Evolutionary conservation across 441 rosid genomes (phyloP).

Genomic region (Brassica hybrid): DNA sequence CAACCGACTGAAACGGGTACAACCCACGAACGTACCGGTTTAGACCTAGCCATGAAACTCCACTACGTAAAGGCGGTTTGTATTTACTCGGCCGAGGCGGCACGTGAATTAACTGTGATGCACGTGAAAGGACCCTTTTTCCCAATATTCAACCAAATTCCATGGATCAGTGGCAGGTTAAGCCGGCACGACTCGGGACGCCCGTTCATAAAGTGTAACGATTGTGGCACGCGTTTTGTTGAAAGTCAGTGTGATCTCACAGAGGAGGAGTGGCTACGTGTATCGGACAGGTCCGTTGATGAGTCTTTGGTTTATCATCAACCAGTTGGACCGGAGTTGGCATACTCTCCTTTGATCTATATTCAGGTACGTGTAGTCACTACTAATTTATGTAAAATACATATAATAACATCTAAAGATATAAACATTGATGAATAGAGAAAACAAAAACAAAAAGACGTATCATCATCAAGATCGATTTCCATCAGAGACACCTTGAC

Average conservation of each 20-base stretch:
- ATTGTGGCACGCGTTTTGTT: slow-evolving; percentile 68
- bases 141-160: slow-evolving; percentile 46
- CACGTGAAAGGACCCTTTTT: slow-evolving; percentile 60
- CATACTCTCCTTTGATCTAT: slow-evolving; percentile 61
- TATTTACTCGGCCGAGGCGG: slow-evolving; percentile 51
- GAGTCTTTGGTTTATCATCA: slow-evolving; percentile 56
- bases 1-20: slow-evolving; percentile 25
- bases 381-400: neutral
- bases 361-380: slow-evolving; percentile 56
- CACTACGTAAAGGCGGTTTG: slow-evolving; percentile 66
- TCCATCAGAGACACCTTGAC: no score
- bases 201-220: slow-evolving; percentile 78
- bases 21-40: slow-evolving; percentile 42
- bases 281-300: slow-evolving; percentile 43
- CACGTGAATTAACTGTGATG: slow-evolving; percentile 46
- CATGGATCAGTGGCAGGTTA: slow-evolving; percentile 56
- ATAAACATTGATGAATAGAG: no score
- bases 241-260: slow-evolving; percentile 64
- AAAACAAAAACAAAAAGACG: no score
- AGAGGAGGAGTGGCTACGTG: slow-evolving; percentile 64
- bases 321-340: slow-evolving; percentile 70
- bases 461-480: no score
- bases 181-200: slow-evolving; percentile 49
- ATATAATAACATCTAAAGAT: no score
- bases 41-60: slow-evolving; percentile 86